Percentiles rank a stretch among this genome's conserved stretches.
Evolutionary conservation across 192 early-diverging fungal genomes (phyloP).

Genomic region (Anaeromyces robustus): DNA sequence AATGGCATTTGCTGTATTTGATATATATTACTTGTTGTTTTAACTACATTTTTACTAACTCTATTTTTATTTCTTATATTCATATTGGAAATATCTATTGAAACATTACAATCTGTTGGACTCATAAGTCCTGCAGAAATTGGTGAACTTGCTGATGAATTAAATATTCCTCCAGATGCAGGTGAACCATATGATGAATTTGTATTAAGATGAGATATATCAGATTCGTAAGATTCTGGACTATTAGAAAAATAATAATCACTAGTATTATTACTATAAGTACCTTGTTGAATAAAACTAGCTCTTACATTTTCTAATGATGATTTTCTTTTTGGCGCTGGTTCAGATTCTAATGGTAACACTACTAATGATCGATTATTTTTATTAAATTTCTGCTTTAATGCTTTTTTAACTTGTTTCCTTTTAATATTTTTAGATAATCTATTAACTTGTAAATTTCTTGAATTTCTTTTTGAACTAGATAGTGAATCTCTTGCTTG

Average conservation of each 20-base stretch:
- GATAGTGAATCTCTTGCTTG: not conserved
- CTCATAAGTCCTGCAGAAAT: not conserved
- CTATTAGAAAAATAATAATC: not conserved
- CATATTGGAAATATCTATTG: not conserved
- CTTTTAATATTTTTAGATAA: not conserved
- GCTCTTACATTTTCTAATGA: not conserved
- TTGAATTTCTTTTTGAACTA: not conserved
- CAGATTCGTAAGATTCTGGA: not conserved
- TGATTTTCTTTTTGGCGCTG: not conserved
- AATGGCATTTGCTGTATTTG: not conserved
- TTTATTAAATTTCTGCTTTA: not conserved
- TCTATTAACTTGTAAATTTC: not conserved
- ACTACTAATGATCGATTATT: not conserved
- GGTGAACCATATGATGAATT: too few species aligned
- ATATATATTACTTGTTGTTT: not conserved
- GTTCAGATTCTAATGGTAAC: not conserved
- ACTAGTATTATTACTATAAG: not conserved
- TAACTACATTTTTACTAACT: not conserved
- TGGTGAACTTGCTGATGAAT: not conserved
- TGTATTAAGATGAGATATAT: not conserved
- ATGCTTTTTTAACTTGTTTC: not conserved
- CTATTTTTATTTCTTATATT: not conserved
- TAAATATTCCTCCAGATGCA: too few species aligned
- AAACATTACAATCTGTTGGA: not conserved
- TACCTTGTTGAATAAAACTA: not conserved